Evolutionary conservation across 371 early-diverging fungal species (phyloP).

Genomic region (Syncephalis plumigaleata): DNA sequence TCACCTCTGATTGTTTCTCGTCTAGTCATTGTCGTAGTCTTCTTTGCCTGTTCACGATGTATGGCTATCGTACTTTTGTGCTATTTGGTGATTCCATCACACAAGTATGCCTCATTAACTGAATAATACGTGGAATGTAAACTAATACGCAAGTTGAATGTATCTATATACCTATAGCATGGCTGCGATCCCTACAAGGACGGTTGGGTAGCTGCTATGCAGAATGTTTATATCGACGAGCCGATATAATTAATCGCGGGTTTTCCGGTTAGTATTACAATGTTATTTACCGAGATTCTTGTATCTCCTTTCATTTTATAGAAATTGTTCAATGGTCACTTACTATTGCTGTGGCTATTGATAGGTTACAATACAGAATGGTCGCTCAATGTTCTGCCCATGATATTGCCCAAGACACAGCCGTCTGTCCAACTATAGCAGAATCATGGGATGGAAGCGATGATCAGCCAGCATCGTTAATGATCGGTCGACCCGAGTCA

Average conservation of each 20-base stretch:
- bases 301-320: neutral
- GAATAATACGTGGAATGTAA: no score
- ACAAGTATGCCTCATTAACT: no score
- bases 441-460: conserved; percentile 2
- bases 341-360: neutral
- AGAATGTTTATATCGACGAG: conserved; percentile 43
- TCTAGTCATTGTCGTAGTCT: neutral
- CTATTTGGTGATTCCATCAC: conserved; percentile 58
- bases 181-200: conserved; percentile 33
- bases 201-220: conserved; percentile 54
- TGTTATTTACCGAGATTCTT: no score
- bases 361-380: conserved; percentile 63
- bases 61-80: conserved; percentile 12
- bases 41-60: conserved; percentile 7
- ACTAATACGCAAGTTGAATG: no score
- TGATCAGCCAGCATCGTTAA: conserved; percentile 1
- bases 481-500: conserved; percentile 5
- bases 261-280: conserved; percentile 29
- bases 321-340: neutral
- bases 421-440: conserved; percentile 3
- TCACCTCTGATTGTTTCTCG: no score
- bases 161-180: no score
- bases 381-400: conserved; percentile 34
- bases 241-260: conserved; percentile 66
- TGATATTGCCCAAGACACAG: conserved; percentile 23